These are phyloP conservation scores for Didymella keratinophila DNA, from an alignment of 2,329 filamentous ascomycete genomes.

Conservation along the genomic window DNA sequence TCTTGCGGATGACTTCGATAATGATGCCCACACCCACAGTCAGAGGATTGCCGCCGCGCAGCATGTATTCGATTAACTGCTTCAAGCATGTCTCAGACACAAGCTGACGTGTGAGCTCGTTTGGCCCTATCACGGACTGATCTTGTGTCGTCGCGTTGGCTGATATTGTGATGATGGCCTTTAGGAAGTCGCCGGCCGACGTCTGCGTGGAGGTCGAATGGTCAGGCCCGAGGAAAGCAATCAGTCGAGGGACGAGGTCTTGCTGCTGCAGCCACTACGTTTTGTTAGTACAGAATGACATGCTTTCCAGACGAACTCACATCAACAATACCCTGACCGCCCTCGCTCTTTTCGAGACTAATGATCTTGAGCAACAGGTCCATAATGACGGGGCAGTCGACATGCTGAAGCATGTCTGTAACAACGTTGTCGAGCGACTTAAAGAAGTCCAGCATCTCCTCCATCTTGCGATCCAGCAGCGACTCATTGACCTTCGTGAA, in stretches of 20 bases:
- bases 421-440: constrained; percentile 84
- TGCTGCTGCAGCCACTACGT: constrained; percentile 88
- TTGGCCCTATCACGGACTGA: constrained; percentile 97
- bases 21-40: constrained; percentile 97
- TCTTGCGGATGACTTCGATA: constrained; percentile 98
- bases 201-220: constrained; percentile 92
- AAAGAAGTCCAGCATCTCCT: constrained; percentile 92
- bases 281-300: constrained; percentile 22
- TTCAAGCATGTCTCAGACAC: constrained; percentile 87
- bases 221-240: constrained; percentile 85
- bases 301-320: constrained; percentile 59
- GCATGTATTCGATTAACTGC: constrained; percentile 88
- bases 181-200: constrained; percentile 95
- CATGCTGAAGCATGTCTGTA: constrained; percentile 85
- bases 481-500: constrained; percentile 99
- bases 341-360: constrained; percentile 90
- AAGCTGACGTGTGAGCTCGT: constrained; percentile 92
- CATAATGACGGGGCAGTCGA: constrained; percentile 99
- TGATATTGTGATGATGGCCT: constrained; percentile 98
- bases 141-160: constrained; percentile 98
- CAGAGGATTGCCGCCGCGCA: constrained; percentile 88
- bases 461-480: constrained; percentile 96
- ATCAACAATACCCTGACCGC: constrained; percentile 91
- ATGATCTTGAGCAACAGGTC: constrained; percentile 96
- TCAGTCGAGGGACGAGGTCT: constrained; percentile 82